A percentile compares a stretch with the other conserved stretches of the same genome.
Evolutionary conservation across 1,284 basidiomycete species (phyloP).

Genomic region (Wolfiporia cocos): DNA sequence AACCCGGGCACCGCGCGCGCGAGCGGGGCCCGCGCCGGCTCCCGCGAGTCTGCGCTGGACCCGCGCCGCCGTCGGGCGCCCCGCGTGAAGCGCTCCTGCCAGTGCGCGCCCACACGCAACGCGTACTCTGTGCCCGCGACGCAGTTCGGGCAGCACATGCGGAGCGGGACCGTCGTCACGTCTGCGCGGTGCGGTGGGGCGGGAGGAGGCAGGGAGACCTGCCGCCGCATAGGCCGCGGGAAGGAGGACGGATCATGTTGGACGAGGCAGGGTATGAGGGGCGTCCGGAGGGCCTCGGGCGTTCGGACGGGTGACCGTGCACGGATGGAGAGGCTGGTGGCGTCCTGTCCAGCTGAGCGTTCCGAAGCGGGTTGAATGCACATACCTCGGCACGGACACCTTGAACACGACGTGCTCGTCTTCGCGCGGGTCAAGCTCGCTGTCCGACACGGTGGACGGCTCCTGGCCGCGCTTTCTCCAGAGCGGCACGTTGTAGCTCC

Average conservation of each 20-base stretch:
- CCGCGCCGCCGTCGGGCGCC: slow-evolving; percentile 54
- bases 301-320: slow-evolving; percentile 19
- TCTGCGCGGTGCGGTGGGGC: slow-evolving; percentile 21
- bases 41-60: slow-evolving; percentile 31
- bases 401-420: slow-evolving; percentile 47
- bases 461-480: slow-evolving; percentile 38
- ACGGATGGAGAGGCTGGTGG: slow-evolving; percentile 16
- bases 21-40: slow-evolving; percentile 12
- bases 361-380: not conserved
- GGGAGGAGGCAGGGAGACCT: slow-evolving; percentile 20
- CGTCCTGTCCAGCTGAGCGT: slow-evolving; percentile 3
- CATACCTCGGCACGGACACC: slow-evolving; percentile 53
- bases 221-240: slow-evolving; percentile 4
- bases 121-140: slow-evolving; percentile 41
- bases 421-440: slow-evolving; percentile 24
- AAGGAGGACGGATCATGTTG: slow-evolving; percentile 9
- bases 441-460: slow-evolving; percentile 23
- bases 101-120: slow-evolving; percentile 40
- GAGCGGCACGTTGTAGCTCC: slow-evolving; percentile 54
- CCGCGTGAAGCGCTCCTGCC: slow-evolving; percentile 53
- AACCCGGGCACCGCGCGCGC: slow-evolving; percentile 20
- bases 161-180: slow-evolving; percentile 43
- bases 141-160: slow-evolving; percentile 55
- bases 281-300: slow-evolving; percentile 12
- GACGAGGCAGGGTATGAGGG: slow-evolving; percentile 24